Evolutionary conservation across 305 asterid genomes (phyloP).

Genomic region (Withania somnifera): DNA sequence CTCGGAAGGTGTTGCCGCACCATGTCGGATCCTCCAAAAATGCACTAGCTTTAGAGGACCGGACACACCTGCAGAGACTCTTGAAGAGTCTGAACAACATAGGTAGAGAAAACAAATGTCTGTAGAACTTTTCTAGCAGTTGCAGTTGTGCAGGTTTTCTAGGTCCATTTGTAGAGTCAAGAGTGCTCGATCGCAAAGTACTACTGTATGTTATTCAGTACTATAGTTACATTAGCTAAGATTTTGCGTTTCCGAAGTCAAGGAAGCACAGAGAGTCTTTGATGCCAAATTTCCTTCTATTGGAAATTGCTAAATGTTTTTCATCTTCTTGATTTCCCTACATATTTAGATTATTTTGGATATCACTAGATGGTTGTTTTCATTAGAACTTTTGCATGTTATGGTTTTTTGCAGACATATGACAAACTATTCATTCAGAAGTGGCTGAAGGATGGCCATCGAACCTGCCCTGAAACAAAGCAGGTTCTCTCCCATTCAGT

Average conservation of each 20-base stretch:
- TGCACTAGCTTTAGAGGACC: too few relatives aligned
- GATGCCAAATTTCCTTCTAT: not conserved
- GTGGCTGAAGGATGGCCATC: constrained; percentile 45
- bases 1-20: too few relatives aligned
- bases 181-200: too few relatives aligned
- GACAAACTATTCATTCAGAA: constrained; percentile 48
- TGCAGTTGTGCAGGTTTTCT: not conserved
- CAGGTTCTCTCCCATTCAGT: constrained; percentile 47
- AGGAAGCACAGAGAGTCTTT: not conserved
- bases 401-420: constrained; percentile 38
- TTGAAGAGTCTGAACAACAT: too few relatives aligned
- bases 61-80: too few relatives aligned
- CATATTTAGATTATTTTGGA: not conserved
- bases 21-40: too few relatives aligned
- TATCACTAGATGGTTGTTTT: not conserved
- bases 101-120: not conserved
- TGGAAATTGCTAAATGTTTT: not conserved
- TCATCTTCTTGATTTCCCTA: not conserved
- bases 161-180: not conserved
- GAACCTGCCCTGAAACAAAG: constrained; percentile 52
- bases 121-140: not conserved
- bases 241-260: not conserved
- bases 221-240: not conserved
- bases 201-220: not conserved
- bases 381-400: not conserved